A percentile compares a stretch with the other conserved stretches of the same genome.
Conservation (phyloP, 2,329 filamentous ascomycete genomes). For the Cordyceps pruinosa region DNA sequence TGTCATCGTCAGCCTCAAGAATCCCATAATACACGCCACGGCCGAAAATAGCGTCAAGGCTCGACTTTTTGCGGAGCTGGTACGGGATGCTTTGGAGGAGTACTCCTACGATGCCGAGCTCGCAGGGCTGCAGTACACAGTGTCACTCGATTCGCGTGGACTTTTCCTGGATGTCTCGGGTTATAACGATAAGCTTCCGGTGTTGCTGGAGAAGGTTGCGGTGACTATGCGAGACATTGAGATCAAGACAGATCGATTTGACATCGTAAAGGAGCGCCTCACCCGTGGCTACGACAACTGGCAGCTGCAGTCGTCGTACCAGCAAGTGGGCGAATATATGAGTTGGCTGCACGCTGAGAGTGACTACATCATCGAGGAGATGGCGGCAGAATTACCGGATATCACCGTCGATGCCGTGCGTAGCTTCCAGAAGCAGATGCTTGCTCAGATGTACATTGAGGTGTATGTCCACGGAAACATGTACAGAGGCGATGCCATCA, state of each 20-base stretch:
- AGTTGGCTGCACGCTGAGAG: conserved; percentile 72
- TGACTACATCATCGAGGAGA: conserved; percentile 72
- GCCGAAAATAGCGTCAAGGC: conserved; percentile 73
- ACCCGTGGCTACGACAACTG: conserved; percentile 74
- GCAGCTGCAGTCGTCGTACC: conserved; percentile 81
- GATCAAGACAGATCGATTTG: conserved; percentile 79
- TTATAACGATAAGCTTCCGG: conserved; percentile 93
- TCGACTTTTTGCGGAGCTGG: conserved; percentile 74
- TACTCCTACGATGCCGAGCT: conserved; percentile 96
- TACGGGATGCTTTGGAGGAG: conserved; percentile 81
- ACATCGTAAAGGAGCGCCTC: conserved; percentile 82
- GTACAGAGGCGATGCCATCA: conserved; percentile 86
- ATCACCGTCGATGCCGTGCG: conserved; percentile 70
- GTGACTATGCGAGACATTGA: conserved; percentile 77
- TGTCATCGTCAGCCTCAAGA: conserved; percentile 72
- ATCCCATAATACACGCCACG: conserved; percentile 70
- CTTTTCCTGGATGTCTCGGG: conserved; percentile 74
- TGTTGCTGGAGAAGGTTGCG: conserved; percentile 84
- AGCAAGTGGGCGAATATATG: conserved; percentile 78
- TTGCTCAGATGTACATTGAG: conserved; percentile 82
- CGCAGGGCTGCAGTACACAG: conserved; percentile 76
- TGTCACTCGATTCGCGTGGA: conserved; percentile 66
- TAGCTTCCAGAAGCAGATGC: conserved; percentile 70
- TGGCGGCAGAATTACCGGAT: conserved; percentile 66
- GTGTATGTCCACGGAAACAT: conserved; percentile 85